Evolutionary conservation across 306 rosid genomes (phyloP).

Genomic region (Fagus sylvatica): DNA sequence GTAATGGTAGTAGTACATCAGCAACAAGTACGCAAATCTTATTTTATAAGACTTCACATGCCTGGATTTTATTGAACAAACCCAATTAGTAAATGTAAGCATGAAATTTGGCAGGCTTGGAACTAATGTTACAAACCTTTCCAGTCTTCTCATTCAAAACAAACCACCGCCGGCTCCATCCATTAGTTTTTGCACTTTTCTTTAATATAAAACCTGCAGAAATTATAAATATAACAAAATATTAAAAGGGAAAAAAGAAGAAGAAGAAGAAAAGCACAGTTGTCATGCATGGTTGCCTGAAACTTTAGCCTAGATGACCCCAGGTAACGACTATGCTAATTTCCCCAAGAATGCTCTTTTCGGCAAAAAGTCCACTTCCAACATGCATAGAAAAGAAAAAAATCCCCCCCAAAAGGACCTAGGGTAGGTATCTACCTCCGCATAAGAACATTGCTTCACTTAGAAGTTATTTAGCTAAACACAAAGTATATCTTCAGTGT

Average conservation of each 20-base stretch:
- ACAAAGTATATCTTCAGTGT: background rate
- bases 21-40: background rate
- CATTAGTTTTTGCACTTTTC: slow-evolving; percentile 91
- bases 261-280: too few species aligned
- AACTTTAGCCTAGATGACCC: background rate
- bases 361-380: background rate
- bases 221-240: slow-evolving; percentile 5
- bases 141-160: slow-evolving; percentile 94
- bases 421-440: background rate
- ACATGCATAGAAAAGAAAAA: background rate
- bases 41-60: background rate
- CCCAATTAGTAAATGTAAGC: background rate
- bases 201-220: slow-evolving; percentile 75
- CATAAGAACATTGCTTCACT: background rate
- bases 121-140: slow-evolving; percentile 59
- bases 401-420: background rate
- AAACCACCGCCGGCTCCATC: slow-evolving; percentile 98
- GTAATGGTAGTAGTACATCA: background rate
- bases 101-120: background rate
- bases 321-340: background rate
- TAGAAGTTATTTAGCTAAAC: background rate
- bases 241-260: background rate
- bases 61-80: background rate
- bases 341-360: background rate
- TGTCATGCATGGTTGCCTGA: background rate